These are phyloP conservation scores for Spiromastix sp. DNA, from an alignment of 2,329 filamentous ascomycete species.

Conservation along the genomic window DNA sequence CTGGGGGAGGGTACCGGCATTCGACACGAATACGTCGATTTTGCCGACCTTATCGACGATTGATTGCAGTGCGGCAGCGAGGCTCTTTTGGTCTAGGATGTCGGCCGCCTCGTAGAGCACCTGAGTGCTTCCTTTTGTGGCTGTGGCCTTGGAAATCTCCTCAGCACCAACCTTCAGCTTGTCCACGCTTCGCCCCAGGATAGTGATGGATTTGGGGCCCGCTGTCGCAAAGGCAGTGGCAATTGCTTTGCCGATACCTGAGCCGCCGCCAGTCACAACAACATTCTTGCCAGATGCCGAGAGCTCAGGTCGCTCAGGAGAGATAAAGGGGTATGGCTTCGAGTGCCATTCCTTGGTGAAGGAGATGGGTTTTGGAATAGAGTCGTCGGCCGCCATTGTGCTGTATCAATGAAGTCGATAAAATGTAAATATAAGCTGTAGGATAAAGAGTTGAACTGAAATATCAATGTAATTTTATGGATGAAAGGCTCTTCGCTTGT, in stretches of 20 bases:
- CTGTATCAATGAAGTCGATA: too few species aligned
- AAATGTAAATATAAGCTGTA: too few species aligned
- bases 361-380: too few species aligned
- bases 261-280: conserved; percentile 1
- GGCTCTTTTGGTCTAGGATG: not conserved
- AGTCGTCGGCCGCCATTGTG: too few species aligned
- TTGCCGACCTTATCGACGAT: not conserved
- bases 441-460: too few species aligned
- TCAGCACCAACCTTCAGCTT: not conserved
- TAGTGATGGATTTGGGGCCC: not conserved
- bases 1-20: not conserved
- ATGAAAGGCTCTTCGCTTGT: too few species aligned
- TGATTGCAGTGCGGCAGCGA: not conserved
- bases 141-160: not conserved
- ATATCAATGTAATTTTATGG: too few species aligned
- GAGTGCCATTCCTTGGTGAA: not conserved
- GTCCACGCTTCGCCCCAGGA: not conserved
- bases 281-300: conserved; percentile 1
- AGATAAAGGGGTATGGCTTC: not conserved
- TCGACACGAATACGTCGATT: conserved; percentile 2
- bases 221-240: conserved; percentile 1
- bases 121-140: not conserved
- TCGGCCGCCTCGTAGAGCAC: not conserved
- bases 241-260: conserved; percentile 1
- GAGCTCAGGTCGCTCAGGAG: not conserved